Base-by-base conservation (phyloP, 129 eudicot species). In the Artemisia argyi region DNA sequence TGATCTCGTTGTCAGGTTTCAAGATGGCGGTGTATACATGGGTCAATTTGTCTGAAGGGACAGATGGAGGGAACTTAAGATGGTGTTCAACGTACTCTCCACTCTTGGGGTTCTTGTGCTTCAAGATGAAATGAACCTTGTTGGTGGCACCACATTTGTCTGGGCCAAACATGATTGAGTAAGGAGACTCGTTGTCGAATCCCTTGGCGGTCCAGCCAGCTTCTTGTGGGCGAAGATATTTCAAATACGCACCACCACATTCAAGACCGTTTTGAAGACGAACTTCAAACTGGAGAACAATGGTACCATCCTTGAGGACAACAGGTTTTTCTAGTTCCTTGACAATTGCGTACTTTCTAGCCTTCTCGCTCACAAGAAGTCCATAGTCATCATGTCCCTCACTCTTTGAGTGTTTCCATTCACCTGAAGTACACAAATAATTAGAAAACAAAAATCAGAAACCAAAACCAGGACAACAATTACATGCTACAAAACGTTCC, bases 211-310 rank as follows among this genome's bases (percentile, higher is more conserved):
- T 81, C 98, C 98, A 92, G 3, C 91, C 94, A 19, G 94, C 80
- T 19, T 92, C 95, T 71, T 92, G 98, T 26, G 96, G 96, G 19
- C 89, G 89, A 64, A 92, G 96, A 78, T 83, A 92, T 67, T 92
- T 92, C 74, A 92, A 65, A 73, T 92, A 92, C 17, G 98, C 98
- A 76, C 98, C 98, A 66, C 98, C 98, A 81, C 98, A 92, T 77
- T 92, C 95, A 20, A 89, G 96, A 13, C 95, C 96, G 35, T 87
- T 80, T 60, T 92, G 96, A 55, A 89, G 82, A 65, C 98, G 98
- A 10, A 85, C 81, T 71, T 92, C 98, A 61, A 80, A 89, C 17
- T 92, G 98, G 17, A 92, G 95, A 59, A 89, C 89, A 72, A 82
- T 19, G 13, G 89, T 85, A 30, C 78, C 81, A 59, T 83, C 95